Evolutionary conservation across 164 flowering plant genomes (phyloP), one percentile per base, ranked within the genome.

Genomic region (Kalanchoe fedtschenkoi): DNA sequence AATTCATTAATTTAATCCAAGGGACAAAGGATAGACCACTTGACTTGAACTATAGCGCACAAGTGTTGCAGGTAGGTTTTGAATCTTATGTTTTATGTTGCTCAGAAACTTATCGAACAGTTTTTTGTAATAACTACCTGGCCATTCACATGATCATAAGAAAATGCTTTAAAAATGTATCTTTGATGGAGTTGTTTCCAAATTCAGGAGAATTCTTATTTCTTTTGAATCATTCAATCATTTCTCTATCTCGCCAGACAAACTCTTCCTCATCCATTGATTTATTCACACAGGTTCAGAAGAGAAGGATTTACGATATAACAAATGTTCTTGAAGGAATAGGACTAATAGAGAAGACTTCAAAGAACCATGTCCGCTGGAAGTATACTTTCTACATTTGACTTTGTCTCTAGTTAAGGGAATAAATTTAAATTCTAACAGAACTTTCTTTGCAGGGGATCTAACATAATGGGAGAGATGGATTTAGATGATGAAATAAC

Each of bases 271-370:
- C 44, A 42, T 51, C 30, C 21, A 34, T 16, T 34, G 3, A 6
- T 59, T 35, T 24, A 41, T 38, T 34, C 28, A 37, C 32, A 60
- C 66, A 78, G 81, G 79, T 78, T 30, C 81, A 75, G 38, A 78
- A 78, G 60, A 69, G 81, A 62, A 71, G 79, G 62, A 73, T 78
- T 59, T 78, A 78, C 67, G 81, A 75, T 53, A 75, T 78, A 26
- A 78, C 81, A 58, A 78, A 78, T 69, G 81, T 78, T 63, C 75
- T 78, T 62, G 81, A 78, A 68, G 81, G 81, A 65, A 70, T 78
- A 60, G 76, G 72, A 32, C 63, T 78, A 46, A 71, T 75, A 46
- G 81, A 78, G 68, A 78, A 78, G 66, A 76, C 75, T 53, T 67
- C 77, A n/a, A 78, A 75, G 69, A 78, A 73, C 62, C 76, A 69